Percentiles rank a stretch among this genome's conserved stretches.
Evolutionary conservation across 805 yeast species (phyloP).

Genomic region (Kurtzmaniella cleridarum): DNA sequence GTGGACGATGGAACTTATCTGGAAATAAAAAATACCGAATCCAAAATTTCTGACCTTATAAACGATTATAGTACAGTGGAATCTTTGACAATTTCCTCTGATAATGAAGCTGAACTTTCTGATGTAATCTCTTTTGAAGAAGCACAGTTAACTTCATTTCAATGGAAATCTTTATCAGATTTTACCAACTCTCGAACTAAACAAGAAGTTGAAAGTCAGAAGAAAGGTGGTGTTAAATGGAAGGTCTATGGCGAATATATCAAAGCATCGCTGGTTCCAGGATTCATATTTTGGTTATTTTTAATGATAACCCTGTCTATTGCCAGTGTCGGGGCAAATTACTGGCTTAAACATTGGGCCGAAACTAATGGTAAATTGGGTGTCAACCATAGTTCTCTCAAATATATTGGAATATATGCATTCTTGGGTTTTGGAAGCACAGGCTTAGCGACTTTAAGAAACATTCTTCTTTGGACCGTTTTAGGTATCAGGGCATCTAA

Average conservation of each 20-base stretch:
- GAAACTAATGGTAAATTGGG: conserved; percentile 42
- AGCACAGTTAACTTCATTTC: conserved; percentile 2
- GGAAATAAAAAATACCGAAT: conserved; percentile 15
- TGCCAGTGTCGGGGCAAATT: conserved; percentile 42
- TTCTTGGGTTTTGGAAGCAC: conserved; percentile 50
- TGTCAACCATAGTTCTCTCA: conserved; percentile 36
- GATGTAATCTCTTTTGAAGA: conserved; percentile 1
- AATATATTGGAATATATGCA: conserved; percentile 51
- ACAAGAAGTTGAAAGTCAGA: conserved; percentile 43
- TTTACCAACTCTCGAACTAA: conserved; percentile 8
- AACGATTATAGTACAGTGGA: neutral
- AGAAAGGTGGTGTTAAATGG: conserved; percentile 54
- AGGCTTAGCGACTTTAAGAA: conserved; percentile 40
- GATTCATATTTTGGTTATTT: conserved; percentile 37
- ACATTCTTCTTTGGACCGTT: conserved; percentile 44
- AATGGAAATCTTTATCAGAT: conserved; percentile 1
- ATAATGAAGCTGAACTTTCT: no score
- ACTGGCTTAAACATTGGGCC: conserved; percentile 70
- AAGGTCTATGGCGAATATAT: conserved; percentile 50
- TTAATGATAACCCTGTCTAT: conserved; percentile 23
- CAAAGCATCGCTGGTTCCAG: conserved; percentile 51
- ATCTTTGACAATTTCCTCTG: neutral
- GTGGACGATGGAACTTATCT: conserved; percentile 41
- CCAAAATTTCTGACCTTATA: conserved; percentile 6
- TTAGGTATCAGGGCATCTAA: conserved; percentile 55